Evolutionary conservation across 768 basidiomycete species (phyloP), one percentile per base, ranked within the genome.

Genomic region (Pleurotus cornucopiae): DNA sequence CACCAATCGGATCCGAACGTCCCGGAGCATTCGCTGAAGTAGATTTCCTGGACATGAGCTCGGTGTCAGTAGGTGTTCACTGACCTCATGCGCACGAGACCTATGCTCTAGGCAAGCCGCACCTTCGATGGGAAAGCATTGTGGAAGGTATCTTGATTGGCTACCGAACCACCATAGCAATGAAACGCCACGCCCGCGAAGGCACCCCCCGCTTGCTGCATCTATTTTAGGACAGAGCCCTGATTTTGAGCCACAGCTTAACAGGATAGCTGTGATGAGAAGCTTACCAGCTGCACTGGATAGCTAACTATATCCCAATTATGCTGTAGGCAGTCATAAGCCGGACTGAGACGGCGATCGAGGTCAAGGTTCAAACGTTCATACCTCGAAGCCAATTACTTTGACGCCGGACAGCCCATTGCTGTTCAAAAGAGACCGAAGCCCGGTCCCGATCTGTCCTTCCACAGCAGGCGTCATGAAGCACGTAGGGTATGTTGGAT

Each of bases 221-320:
- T 83, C 57, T 53, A 20, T 23, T 18, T 20, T 12, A 5, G 18
- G 18, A 6, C 6, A 11, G 4, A 11, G 20, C 9, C n/a, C 37
- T 23, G 26, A 25, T 25, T 25, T 25, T 25, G 23, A 34, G 14
- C 5, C 14, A 25, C 30, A 49, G 38, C 13, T 14, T 20, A n/a
- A 11, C 14, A 13, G 51, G 9, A 43, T 34, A 38, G 9, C 18
- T 23, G 38, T 13, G n/a, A 18, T 9, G 9, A 30, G 25, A 26
- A 18, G 7, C 39, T 53, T 41, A 41, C 51, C 51, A 73, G 76
- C 59, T 70, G 80, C 2, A 85, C 75, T 0, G 89, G 83, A 60
- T 90, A 90, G 6, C 73, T 80, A 11, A 85, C 84, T 57, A 82
- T 77, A 52, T 76, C 72, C 89, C 89, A 91, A 63, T 91, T 91